Conservation (phyloP, 306 rosid genomes). For the Dryas alaskensis region DNA sequence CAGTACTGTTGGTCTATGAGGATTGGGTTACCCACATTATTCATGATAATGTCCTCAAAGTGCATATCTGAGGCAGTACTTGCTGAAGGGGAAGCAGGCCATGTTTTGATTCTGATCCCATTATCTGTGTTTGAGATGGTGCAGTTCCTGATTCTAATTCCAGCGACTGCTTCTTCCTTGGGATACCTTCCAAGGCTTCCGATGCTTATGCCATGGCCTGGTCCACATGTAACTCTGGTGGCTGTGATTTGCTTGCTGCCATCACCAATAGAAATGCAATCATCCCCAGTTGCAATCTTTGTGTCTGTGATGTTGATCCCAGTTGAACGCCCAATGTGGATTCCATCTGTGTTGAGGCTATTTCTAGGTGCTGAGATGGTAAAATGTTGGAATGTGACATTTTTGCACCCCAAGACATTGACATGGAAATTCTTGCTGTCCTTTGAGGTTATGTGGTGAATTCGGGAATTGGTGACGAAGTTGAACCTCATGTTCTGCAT, state of each 20-base stretch:
- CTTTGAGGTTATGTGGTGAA: slow-evolving; percentile 25
- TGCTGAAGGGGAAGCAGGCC: slow-evolving; percentile 24
- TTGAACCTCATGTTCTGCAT: slow-evolving; percentile 38
- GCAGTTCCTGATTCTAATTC: slow-evolving; percentile 32
- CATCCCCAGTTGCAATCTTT: slow-evolving; percentile 42
- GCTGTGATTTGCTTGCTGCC: slow-evolving; percentile 29
- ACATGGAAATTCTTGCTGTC: slow-evolving; percentile 40
- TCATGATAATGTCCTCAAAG: slow-evolving; percentile 42
- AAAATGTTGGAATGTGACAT: slow-evolving; percentile 30
- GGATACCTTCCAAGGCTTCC: slow-evolving; percentile 43
- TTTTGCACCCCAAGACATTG: slow-evolving; percentile 29
- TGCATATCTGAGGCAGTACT: slow-evolving; percentile 23
- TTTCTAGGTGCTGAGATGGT: slow-evolving; percentile 30
- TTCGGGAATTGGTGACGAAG: slow-evolving; percentile 28
- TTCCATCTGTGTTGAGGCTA: slow-evolving; percentile 50
- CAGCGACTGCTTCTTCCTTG: slow-evolving; percentile 22
- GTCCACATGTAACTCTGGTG: slow-evolving; percentile 36
- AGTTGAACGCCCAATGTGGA: slow-evolving; percentile 44
- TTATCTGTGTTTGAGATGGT: slow-evolving; percentile 26
- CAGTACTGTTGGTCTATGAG: slow-evolving; percentile 56
- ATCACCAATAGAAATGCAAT: slow-evolving; percentile 52
- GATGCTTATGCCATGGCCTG: slow-evolving; percentile 51
- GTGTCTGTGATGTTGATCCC: slow-evolving; percentile 31
- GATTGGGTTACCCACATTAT: slow-evolving; percentile 34
- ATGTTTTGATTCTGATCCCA: slow-evolving; percentile 55